Percentiles rank a stretch among this genome's conserved stretches.
These are phyloP conservation scores for Kodamaea derodonti DNA, from an alignment of 1,139 yeast species.

Conservation along the genomic window DNA sequence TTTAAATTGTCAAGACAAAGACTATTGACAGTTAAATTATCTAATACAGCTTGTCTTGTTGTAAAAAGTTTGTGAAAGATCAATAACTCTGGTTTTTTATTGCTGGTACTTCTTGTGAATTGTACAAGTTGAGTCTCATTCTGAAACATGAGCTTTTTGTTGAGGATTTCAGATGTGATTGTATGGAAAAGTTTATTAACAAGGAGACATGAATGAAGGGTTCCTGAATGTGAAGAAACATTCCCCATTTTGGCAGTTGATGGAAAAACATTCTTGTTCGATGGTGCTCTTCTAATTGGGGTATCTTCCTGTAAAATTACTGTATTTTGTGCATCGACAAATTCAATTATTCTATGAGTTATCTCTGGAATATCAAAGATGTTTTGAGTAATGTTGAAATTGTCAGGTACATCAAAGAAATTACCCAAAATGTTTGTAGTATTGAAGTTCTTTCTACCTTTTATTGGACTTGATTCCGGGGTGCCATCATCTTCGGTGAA, in stretches of 20 bases:
- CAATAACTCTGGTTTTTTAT: constrained; percentile 27
- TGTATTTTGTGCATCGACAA: constrained; percentile 49
- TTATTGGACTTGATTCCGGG: constrained; percentile 26
- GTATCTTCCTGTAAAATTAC: constrained; percentile 55
- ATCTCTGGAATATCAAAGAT: constrained; percentile 80
- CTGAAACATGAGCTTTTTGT: constrained; percentile 53
- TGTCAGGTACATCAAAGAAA: too few species aligned
- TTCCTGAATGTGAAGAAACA: constrained; percentile 12
- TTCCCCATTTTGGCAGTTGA: not conserved
- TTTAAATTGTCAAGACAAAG: constrained; percentile 34
- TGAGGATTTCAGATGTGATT: constrained; percentile 52
- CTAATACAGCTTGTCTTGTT: constrained; percentile 27
- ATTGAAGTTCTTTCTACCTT: constrained; percentile 3
- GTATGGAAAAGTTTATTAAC: constrained; percentile 68
- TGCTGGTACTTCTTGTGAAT: constrained; percentile 26
- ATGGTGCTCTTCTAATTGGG: constrained; percentile 64
- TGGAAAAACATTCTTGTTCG: constrained; percentile 50
- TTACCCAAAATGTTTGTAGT: not conserved
- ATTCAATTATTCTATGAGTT: constrained; percentile 53
- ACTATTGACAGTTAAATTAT: constrained; percentile 5
- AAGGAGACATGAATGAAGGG: constrained; percentile 54
- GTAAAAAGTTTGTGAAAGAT: constrained; percentile 37
- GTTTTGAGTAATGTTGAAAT: constrained; percentile 21
- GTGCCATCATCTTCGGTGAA: constrained; percentile 32
- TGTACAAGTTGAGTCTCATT: constrained; percentile 43